Evolutionary conservation across 106 monocot genomes (phyloP).

Genomic region (Allium sativum): DNA sequence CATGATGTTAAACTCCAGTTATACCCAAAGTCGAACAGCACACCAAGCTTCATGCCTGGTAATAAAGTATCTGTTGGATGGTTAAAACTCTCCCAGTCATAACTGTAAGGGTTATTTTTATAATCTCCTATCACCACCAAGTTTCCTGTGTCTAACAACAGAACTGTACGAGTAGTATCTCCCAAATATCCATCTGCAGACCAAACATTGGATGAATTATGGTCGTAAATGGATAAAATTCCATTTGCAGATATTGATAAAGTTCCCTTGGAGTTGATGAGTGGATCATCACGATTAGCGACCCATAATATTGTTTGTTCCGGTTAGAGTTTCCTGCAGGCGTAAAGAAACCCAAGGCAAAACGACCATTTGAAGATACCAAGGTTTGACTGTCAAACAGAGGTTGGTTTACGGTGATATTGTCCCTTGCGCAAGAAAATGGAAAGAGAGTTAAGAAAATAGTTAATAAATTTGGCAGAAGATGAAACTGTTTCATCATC

Average conservation of each 20-base stretch:
- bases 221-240: not conserved
- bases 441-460: not conserved
- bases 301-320: conserved; percentile 14
- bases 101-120: not conserved
- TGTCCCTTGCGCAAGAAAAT: conserved; percentile 3
- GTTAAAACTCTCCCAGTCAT: conserved; percentile 52
- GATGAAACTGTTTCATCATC: not conserved
- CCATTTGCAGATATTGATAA: not conserved
- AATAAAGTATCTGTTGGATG: conserved; percentile 49
- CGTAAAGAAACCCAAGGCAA: conserved; percentile 13
- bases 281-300: conserved; percentile 1
- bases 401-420: not conserved
- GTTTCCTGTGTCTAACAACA: not conserved
- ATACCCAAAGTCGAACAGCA: conserved; percentile 11
- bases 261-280: not conserved
- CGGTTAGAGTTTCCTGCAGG: not conserved
- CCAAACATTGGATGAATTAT: not conserved
- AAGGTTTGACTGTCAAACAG: conserved; percentile 5
- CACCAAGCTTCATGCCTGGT: conserved; percentile 39
- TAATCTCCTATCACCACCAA: not conserved
- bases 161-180: not conserved
- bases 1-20: conserved; percentile 15
- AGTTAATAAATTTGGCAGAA: not conserved
- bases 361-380: conserved; percentile 3
- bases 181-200: not conserved